Base-by-base conservation (phyloP, 257 asterid species). In the Anisodus tanguticus region DNA sequence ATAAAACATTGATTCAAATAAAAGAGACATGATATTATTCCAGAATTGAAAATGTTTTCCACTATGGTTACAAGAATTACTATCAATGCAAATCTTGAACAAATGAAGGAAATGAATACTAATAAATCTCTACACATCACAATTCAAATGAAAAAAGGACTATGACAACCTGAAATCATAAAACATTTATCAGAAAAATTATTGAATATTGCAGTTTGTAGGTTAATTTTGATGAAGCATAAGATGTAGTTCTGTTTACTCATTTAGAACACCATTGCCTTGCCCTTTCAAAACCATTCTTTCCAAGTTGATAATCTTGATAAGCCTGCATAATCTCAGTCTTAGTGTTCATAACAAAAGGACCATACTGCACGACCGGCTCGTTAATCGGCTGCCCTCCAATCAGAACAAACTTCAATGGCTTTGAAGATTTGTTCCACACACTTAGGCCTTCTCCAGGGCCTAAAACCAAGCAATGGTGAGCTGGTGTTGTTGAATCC, bases 321-420 rank as follows among this genome's bases (percentile, higher is more conserved):
- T 92, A 90, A 17, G 99, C 90, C 88, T 90, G 88, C 60, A 93
- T 93, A 51, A 95, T 91, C 64, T 95, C 97, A 79, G 91, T 95
- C 68, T 93, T 91, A 6, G 99, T 91, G 90, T 94, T 95, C 99
- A 95, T 95, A 88, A 95, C 99, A 90, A 95, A 95, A 16, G 99
- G 99, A 69, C 99, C 99, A 68, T 92, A 92, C 85, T 93, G 94
- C 59, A 83, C 95, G 19, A 95, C 96, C 0, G 98, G 97, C 84
- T 95, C 99, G 62, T 91, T 91, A 11, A 95, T 84, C 6, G 99
- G 99, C 83, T 91, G 86, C 41, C 99, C 99, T 2, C 91, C 94
- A 2, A 93, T 91, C 88, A 95, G 79, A 71, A 95, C 88, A 84
- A 92, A 94, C 83, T 94, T 91, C 90, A 95, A 67, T 59, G 91